Evolutionary conservation across 148 eudicot species (phyloP).

Genomic region (Arctostaphylos glauca): DNA sequence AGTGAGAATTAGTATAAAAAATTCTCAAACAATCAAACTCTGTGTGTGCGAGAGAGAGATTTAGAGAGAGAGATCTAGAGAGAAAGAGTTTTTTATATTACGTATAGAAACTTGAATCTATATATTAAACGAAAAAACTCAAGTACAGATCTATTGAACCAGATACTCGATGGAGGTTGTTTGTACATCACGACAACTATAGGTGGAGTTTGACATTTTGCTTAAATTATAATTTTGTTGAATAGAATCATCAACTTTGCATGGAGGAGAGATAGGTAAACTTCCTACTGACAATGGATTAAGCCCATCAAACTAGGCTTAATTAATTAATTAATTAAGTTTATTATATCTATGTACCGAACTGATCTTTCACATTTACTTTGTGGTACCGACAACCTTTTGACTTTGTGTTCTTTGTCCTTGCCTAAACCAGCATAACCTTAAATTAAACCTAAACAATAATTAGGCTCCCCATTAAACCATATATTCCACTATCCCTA

Average conservation of each 20-base stretch:
- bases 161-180: no score
- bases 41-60: no score
- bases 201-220: background rate
- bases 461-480: conserved; percentile 3
- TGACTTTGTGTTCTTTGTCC: background rate
- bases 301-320: background rate
- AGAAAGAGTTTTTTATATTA: no score
- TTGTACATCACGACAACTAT: background rate
- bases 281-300: conserved; percentile 7
- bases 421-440: background rate
- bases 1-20: no score
- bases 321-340: background rate
- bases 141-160: no score
- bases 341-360: no score
- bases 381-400: conserved; percentile 5
- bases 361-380: background rate
- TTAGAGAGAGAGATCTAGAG: no score
- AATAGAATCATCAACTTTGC: conserved; percentile 8
- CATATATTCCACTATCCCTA: background rate
- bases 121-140: no score
- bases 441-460: background rate
- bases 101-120: no score
- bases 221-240: background rate
- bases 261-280: conserved; percentile 9
- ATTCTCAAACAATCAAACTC: no score